Evolutionary conservation across 176 grass and related monocot species (phyloP), one percentile per base, ranked within the genome.

Genomic region (Eremochloa ophiuroides): DNA sequence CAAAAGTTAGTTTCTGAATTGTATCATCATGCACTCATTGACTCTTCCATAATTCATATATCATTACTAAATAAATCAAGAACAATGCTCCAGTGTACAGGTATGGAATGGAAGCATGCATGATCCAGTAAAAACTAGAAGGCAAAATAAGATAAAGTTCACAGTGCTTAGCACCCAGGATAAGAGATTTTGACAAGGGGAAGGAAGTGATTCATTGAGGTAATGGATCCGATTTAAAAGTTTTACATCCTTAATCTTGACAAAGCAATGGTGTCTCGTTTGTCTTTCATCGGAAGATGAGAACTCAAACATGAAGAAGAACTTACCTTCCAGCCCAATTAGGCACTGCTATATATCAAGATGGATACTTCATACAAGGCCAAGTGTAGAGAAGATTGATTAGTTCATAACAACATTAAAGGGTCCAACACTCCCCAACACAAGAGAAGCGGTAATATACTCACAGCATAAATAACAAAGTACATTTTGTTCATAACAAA

Each of bases 321-420:
- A 86, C 83, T 90, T 86, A 90, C 88, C 88, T 90, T 82, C 44
- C 83, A 79, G 79, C 82, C 83, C 83, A 73, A 82, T 58, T 78
- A 86, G 73, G 74, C 79, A 82, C 73, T 82, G 68, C 67, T 83
- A 89, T 85, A 81, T 58, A 82, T 77, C 78, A 82, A 89, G 82
- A 86, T 50, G 31, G 74, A 56, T 76, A 89, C 74, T 82, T 89
- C 77, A 89, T 76, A 89, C 18, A 85, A 82, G 43, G 73, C 50
- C 73, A 66, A 78, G 73, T 44, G 66, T 69, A 74, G 47, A 86
- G 73, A 69, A 90, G 38, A 86, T 51, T 71, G 43, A 60, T 90
- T 90, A 90, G 88, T 79, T 39, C 83, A 77, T 28, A 84, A 44
- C 18, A 60, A 71, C 63, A 66, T 77, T 65, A 18, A 66, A 62